phyloP scores from a whole-genome alignment of 176 grass and related monocot genomes.

The Tillandsia leiboldiana region DNA sequence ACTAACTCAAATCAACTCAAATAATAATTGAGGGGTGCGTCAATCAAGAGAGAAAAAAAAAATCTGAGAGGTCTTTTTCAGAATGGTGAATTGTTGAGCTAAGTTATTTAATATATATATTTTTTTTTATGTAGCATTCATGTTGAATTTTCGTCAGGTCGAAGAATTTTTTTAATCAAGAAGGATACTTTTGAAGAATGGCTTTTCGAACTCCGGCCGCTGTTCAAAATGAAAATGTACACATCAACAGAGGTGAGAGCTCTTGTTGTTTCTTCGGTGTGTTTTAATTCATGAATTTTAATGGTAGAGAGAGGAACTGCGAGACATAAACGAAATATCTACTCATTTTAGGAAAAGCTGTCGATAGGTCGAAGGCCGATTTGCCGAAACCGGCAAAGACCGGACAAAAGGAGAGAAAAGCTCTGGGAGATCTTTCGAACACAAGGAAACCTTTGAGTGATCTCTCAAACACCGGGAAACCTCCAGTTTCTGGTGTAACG shows the following conservation, averaged over 20 bases:
- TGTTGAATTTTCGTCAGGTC: background rate
- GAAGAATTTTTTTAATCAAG: background rate
- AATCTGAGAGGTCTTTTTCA: no score
- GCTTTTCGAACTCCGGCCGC: slow-evolving; percentile 33
- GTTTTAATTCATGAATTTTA: background rate
- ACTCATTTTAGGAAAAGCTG: slow-evolving; percentile 29
- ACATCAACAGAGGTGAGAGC: slow-evolving; percentile 26
- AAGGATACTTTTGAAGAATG: slow-evolving; percentile 31
- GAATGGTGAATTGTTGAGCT: no score
- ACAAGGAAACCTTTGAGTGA: slow-evolving; percentile 36
- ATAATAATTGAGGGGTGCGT: no score
- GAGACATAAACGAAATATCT: background rate
- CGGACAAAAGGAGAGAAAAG: slow-evolving; percentile 14
- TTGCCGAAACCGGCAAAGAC: slow-evolving; percentile 41
- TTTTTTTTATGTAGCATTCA: slow-evolving; percentile 4
- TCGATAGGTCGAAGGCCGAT: slow-evolving; percentile 29
- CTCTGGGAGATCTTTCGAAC: background rate
- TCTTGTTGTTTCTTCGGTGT: background rate
- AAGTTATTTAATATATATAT: slow-evolving; percentile 6
- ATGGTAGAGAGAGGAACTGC: background rate
- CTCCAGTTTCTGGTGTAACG: background rate
- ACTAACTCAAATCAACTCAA: no score
- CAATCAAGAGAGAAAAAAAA: no score
- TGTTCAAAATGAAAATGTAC: slow-evolving; percentile 46
- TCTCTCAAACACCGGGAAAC: slow-evolving; percentile 44